Evolutionary conservation across 108 stramenopile genomes (phyloP).

Genomic region (Hondaea fermentalgiana): DNA sequence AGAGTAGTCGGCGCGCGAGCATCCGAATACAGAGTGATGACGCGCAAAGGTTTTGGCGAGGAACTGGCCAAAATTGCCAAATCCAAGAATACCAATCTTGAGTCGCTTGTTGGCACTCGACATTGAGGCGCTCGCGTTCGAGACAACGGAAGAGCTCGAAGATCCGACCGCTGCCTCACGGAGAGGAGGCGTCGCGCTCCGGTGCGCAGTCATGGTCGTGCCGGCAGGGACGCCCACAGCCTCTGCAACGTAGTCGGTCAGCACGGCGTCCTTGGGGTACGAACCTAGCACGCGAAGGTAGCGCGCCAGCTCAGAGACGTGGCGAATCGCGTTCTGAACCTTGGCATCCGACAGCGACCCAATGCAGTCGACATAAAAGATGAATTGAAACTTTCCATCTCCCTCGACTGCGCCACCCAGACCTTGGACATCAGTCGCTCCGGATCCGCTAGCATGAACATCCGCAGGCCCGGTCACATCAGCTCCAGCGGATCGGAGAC

Average conservation of each 20-base stretch:
- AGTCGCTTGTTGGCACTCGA: constrained; percentile 31
- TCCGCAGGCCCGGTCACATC: constrained; percentile 21
- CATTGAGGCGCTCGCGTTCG: background rate
- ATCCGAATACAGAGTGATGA: constrained; percentile 47
- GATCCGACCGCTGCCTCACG: background rate
- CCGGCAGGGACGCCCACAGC: background rate
- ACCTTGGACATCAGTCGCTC: background rate
- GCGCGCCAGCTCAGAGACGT: constrained; percentile 37
- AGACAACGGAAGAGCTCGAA: background rate
- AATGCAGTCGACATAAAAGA: constrained; percentile 48
- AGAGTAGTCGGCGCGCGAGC: constrained; percentile 63
- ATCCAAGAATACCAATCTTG: constrained; percentile 86
- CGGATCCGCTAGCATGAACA: background rate
- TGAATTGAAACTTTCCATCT: constrained; percentile 40
- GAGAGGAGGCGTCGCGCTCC: background rate
- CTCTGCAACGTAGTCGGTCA: constrained; percentile 16
- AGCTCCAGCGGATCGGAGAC: constrained; percentile 22
- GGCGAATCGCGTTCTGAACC: constrained; percentile 38
- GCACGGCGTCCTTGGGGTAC: constrained; percentile 34
- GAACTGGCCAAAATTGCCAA: constrained; percentile 85
- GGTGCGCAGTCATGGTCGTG: background rate
- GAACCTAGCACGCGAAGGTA: constrained; percentile 44
- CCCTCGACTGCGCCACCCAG: constrained; percentile 13
- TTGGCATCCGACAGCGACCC: constrained; percentile 37
- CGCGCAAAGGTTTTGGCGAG: constrained; percentile 66